These are phyloP conservation scores for Dipteronia sinensis DNA, from an alignment of 345 rosid species.

Conservation along the genomic window DNA sequence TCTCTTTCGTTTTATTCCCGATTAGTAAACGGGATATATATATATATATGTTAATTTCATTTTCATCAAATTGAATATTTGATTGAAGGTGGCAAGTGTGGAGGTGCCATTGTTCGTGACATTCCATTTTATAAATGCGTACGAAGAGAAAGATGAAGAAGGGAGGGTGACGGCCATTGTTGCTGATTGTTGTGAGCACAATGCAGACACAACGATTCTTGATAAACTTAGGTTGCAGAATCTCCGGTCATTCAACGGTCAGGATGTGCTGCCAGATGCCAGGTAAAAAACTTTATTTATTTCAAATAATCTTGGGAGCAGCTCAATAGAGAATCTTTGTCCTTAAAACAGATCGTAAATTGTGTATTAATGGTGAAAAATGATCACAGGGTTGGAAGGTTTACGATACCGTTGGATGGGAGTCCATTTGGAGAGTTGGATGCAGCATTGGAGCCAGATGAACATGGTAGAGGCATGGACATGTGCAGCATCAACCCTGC, in stretches of 20 bases:
- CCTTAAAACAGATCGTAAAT: background rate
- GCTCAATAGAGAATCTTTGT: background rate
- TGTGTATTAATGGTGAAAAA: background rate
- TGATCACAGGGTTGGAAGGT: slow-evolving; percentile 81
- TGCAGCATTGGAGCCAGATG: slow-evolving; percentile 81
- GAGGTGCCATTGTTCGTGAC: slow-evolving; percentile 87
- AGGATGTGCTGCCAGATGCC: slow-evolving; percentile 80
- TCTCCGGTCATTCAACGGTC: slow-evolving; percentile 62
- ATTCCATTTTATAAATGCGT: slow-evolving; percentile 94
- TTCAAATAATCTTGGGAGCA: too few species aligned
- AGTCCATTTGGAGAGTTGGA: slow-evolving; percentile 69
- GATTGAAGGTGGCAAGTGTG: slow-evolving; percentile 80
- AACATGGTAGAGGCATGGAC: slow-evolving; percentile 97
- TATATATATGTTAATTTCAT: too few species aligned
- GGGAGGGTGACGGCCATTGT: slow-evolving; percentile 67
- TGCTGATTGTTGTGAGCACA: slow-evolving; percentile 94
- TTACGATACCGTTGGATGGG: slow-evolving; percentile 84
- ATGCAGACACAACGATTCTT: slow-evolving; percentile 73
- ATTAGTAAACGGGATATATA: too few species aligned
- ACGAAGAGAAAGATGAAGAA: slow-evolving; percentile 78
- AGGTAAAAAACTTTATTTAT: slow-evolving; percentile 36
- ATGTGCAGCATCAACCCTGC: slow-evolving; percentile 94
- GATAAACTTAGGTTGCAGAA: slow-evolving; percentile 78
- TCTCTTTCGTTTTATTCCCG: too few species aligned
- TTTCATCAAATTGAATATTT: background rate